Conservation (phyloP, 78 protist genomes). For the Emiliania huxleyi region DNA sequence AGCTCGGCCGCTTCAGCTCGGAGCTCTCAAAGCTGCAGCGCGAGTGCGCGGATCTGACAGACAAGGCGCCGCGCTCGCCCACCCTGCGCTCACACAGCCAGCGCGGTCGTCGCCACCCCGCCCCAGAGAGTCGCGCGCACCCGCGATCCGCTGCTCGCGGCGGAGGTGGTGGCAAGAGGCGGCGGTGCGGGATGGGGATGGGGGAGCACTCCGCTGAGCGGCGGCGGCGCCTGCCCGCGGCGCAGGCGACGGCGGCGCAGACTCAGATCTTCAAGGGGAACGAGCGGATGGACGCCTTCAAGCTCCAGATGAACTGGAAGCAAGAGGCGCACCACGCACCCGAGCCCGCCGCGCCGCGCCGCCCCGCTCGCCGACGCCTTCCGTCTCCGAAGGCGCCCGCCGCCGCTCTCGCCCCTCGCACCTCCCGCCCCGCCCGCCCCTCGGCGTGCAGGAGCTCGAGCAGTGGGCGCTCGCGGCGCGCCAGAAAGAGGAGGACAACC, state of each 20-base stretch:
- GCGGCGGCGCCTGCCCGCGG: neutral
- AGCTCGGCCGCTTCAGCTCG: constrained; percentile 41
- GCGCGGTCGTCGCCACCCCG: no score
- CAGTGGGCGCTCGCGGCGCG: constrained; percentile 72
- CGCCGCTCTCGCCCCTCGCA: no score
- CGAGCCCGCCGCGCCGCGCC: no score
- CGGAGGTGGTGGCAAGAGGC: no score
- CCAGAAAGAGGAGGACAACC: constrained; percentile 74
- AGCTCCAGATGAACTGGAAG: constrained; percentile 62
- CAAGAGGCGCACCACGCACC: no score
- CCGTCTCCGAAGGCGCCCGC: no score
- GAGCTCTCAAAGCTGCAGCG: constrained; percentile 40
- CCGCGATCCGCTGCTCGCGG: no score
- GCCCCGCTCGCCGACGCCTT: no score
- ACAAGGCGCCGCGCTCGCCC: neutral
- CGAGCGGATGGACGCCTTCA: constrained; percentile 66
- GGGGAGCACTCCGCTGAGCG: neutral
- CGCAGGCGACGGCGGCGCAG: constrained; percentile 30
- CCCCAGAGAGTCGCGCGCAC: no score
- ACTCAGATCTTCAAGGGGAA: constrained; percentile 64
- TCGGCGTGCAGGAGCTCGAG: constrained; percentile 54
- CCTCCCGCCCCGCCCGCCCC: no score
- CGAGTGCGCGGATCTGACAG: neutral
- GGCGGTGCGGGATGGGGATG: no score
- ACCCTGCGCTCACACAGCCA: no score